These are phyloP conservation scores for Vachellia collinsii DNA, from an alignment of 306 rosid species.

Conservation along the genomic window DNA sequence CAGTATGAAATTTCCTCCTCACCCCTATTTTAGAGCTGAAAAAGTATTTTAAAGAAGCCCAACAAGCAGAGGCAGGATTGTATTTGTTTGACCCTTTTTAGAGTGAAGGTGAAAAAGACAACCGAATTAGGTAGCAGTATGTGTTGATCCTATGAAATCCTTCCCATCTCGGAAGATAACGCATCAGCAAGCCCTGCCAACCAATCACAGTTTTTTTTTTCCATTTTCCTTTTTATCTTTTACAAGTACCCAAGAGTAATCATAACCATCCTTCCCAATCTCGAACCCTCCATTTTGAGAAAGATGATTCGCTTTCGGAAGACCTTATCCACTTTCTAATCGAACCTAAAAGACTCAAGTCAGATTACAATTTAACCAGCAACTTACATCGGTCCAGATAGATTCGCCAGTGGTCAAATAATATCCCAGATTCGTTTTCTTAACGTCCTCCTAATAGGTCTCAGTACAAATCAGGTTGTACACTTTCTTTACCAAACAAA, in stretches of 20 bases:
- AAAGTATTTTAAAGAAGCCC: not conserved
- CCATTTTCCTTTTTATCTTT: not conserved
- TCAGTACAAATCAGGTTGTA: slow-evolving; percentile 33
- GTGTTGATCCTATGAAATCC: not conserved
- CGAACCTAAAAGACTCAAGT: slow-evolving; percentile 24
- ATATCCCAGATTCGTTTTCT: not conserved
- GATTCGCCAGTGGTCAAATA: not conserved
- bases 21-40: not conserved
- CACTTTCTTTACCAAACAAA: not conserved
- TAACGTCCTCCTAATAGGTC: not conserved
- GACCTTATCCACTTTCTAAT: slow-evolving; percentile 25
- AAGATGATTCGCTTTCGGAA: not conserved
- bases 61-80: not conserved
- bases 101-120: not conserved
- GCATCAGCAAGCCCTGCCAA: not conserved
- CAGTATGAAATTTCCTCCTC: not conserved
- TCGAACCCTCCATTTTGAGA: not conserved
- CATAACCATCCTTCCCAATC: not conserved
- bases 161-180: not conserved
- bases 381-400: slow-evolving; percentile 19
- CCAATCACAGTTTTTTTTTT: not conserved
- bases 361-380: slow-evolving; percentile 26
- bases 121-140: not conserved
- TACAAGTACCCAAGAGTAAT: not conserved
- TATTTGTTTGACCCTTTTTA: not conserved